A percentile compares a stretch with the other conserved stretches of the same genome.
phyloP scores from a whole-genome alignment of 495 filamentous ascomycete species.

The Podospora comata region DNA sequence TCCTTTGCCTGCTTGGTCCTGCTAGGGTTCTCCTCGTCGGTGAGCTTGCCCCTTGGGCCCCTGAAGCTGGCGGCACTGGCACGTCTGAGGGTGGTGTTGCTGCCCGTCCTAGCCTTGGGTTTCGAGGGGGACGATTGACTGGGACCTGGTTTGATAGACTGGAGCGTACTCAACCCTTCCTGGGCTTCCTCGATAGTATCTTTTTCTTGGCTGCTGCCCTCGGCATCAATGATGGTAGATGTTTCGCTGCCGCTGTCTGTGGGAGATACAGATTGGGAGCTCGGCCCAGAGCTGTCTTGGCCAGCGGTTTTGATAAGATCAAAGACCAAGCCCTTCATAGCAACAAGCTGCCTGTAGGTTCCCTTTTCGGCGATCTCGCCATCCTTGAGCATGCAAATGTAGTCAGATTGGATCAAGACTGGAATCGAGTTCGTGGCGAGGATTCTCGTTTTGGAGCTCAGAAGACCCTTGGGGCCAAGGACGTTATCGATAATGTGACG shows the following conservation, averaged over 20 bases:
- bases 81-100: conserved; percentile 74
- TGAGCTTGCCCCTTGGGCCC: conserved; percentile 74
- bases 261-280: conserved; percentile 29
- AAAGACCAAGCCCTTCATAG: conserved; percentile 87
- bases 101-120: conserved; percentile 59
- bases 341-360: conserved; percentile 83
- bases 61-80: conserved; percentile 90
- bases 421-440: conserved; percentile 96
- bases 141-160: conserved; percentile 61
- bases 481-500: conserved; percentile 92
- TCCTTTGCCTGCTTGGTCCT: conserved; percentile 82
- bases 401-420: conserved; percentile 78
- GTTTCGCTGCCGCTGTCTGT: conserved; percentile 55
- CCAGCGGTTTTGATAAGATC: conserved; percentile 78
- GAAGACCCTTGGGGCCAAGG: conserved; percentile 77
- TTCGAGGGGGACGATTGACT: conserved; percentile 27
- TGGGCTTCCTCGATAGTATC: conserved; percentile 69
- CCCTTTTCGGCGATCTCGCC: conserved; percentile 83
- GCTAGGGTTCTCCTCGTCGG: conserved; percentile 72
- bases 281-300: conserved; percentile 44
- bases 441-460: conserved; percentile 84
- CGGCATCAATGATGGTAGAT: conserved; percentile 56
- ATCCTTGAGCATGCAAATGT: conserved; percentile 76
- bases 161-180: conserved; percentile 63
- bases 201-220: conserved; percentile 44